A percentile compares a stretch with the other conserved stretches of the same genome.
phyloP scores from a whole-genome alignment of 345 rosid genomes.

The Xanthoceras sorbifolium region DNA sequence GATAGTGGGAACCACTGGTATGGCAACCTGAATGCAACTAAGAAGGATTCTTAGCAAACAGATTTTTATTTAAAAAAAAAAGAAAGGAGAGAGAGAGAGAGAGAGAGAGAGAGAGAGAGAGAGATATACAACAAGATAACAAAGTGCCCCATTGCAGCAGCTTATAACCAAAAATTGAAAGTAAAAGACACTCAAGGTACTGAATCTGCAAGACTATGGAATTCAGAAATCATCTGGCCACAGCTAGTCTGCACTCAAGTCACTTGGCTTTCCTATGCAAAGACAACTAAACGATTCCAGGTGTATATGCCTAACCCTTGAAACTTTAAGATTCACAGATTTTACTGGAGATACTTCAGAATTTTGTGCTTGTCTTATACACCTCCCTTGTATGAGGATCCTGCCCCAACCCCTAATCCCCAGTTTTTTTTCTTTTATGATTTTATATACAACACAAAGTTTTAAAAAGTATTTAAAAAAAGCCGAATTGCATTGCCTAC shows the following conservation, averaged over 20 bases:
- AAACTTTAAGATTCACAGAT: background rate
- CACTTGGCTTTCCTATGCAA: background rate
- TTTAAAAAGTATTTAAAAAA: background rate
- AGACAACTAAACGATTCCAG: background rate
- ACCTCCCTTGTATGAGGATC: background rate
- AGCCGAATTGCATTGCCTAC: background rate
- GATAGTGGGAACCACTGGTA: slow-evolving; percentile 94
- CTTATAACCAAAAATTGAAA: background rate
- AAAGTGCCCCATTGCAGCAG: background rate
- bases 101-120: no score
- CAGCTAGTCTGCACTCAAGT: background rate
- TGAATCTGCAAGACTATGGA: background rate
- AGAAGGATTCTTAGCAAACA: slow-evolving; percentile 14
- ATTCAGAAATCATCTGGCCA: background rate
- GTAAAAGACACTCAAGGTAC: background rate
- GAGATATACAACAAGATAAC: background rate
- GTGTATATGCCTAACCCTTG: background rate
- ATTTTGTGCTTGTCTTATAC: background rate
- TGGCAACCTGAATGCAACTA: slow-evolving; percentile 72
- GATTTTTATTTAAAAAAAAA: background rate
- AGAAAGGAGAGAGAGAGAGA: no score
- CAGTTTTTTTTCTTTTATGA: background rate
- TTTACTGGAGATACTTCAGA: background rate
- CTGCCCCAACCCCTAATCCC: background rate
- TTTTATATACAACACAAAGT: no score